These are phyloP conservation scores for Lactarius quietus DNA, from an alignment of 768 basidiomycete genomes.

Conservation along the genomic window DNA sequence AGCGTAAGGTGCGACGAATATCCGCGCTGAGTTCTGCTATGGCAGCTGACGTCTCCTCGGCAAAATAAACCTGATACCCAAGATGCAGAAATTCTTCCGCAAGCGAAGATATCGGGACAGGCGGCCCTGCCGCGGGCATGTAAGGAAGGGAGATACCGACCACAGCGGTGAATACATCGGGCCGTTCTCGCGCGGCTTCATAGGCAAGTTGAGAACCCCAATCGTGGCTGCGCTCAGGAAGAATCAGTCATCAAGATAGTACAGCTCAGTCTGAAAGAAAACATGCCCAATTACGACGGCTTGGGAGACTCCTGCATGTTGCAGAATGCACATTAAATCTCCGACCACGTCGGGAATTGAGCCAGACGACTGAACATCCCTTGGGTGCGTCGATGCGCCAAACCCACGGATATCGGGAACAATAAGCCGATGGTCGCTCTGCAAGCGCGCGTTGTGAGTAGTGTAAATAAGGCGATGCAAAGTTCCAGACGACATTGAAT, in stretches of 20 bases:
- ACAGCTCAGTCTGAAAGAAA: neutral
- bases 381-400: constrained; percentile 62
- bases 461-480: neutral
- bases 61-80: constrained; percentile 57
- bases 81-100: constrained; percentile 46
- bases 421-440: constrained; percentile 61
- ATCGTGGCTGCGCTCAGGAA: constrained; percentile 50
- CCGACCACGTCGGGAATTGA: constrained; percentile 56
- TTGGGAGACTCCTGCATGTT: constrained; percentile 44
- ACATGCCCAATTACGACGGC: constrained; percentile 62
- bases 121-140: constrained; percentile 45
- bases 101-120: constrained; percentile 45
- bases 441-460: neutral
- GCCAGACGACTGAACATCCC: constrained; percentile 55
- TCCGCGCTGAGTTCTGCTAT: constrained; percentile 52
- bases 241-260: neutral
- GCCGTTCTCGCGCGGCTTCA: constrained; percentile 63
- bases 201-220: constrained; percentile 70
- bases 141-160: constrained; percentile 67
- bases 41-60: constrained; percentile 45
- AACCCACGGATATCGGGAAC: constrained; percentile 68
- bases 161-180: constrained; percentile 59
- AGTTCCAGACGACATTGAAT: neutral
- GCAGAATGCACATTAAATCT: constrained; percentile 61
- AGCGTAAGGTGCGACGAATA: constrained; percentile 54